Evolutionary conservation across 2,329 filamentous ascomycete species (phyloP).

Genomic region (Apiospora aurea): DNA sequence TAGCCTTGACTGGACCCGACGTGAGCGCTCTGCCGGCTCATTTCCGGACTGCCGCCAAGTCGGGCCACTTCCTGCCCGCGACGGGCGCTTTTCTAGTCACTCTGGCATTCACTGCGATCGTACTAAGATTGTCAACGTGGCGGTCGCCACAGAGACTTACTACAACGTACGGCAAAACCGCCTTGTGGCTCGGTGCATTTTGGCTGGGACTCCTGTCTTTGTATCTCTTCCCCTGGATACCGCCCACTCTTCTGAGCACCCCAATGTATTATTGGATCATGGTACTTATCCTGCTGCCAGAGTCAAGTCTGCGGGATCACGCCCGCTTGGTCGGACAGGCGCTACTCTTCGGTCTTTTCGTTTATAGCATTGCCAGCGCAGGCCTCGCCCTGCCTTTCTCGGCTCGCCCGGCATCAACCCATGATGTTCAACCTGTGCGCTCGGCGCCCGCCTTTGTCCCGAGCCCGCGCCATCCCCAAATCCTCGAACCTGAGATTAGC

Average conservation of each 20-base stretch:
- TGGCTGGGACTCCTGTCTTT: constrained; percentile 79
- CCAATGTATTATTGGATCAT: constrained; percentile 70
- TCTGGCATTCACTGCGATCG: constrained; percentile 70
- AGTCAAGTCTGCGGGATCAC: neutral
- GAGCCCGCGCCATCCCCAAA: constrained; percentile 18
- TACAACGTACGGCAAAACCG: constrained; percentile 72
- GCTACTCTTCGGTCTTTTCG: constrained; percentile 74
- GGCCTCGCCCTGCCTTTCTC: constrained; percentile 23
- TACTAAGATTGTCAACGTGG: constrained; percentile 69
- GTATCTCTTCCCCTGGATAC: constrained; percentile 74
- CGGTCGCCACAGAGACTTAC: constrained; percentile 63
- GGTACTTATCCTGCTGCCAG: constrained; percentile 57
- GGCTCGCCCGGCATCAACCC: neutral
- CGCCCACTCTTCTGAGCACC: constrained; percentile 53
- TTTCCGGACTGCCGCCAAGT: neutral
- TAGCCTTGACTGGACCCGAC: neutral
- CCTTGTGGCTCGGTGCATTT: constrained; percentile 73
- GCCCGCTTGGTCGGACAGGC: constrained; percentile 57
- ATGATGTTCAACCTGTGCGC: neutral
- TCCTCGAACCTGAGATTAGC: constrained; percentile 28
- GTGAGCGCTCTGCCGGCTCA: neutral
- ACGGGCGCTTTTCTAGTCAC: constrained; percentile 70
- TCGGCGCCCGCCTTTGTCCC: neutral
- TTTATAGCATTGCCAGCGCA: constrained; percentile 67
- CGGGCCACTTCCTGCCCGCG: neutral